Base-by-base conservation (phyloP, 352 stramenopile genomes). In the Phytophthora vignae region DNA sequence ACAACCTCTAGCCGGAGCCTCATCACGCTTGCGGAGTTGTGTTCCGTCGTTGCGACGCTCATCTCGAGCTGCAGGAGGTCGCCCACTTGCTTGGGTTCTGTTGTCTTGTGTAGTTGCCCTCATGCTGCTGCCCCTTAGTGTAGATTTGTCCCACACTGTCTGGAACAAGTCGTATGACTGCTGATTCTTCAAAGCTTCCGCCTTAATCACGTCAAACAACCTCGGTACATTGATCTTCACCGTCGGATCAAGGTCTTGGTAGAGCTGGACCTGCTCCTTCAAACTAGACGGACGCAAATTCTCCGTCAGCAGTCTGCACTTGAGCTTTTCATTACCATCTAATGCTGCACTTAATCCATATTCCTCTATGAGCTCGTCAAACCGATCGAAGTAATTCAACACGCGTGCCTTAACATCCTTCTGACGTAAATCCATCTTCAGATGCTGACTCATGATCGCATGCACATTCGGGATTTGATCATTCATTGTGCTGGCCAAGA, bases 341-440 rank as follows among this genome's bases (percentile, higher is more conserved):
- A 66, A 2, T 17, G 9, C 29, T 4, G 29, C 46, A 27, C 44
- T 55, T 14, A 52, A 40, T 5, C 46, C 58, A 65, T 66, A 49
- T 15, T 42, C 31, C 9, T 67, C 48, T 29, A 67, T 21, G 12
- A 59, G 7, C n/a, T 67, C 60, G 21, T 67, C 49, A 46, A 66
- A 58, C 0, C 22, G 36, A 36, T 67, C 49, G 21, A 67, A 52
- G 33, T 42, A 59, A 29, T 67, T 58, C 49, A 67, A 10, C 10
- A 46, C 38, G 11, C 38, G 10, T 2, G 14, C 60, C 36, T 59
- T 58, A 1, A 67, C 48, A 52, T 50, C 19, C 12, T 53, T 67
- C 22, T 67, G 60, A 0, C 17, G n/a, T 1, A 67, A 8, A 10
- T 59, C 49, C 48, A 67, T 65, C 46, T 31, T 56, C 19, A 58